Conservation (phyloP, 805 yeast genomes). For the Saturnispora kantuleensis region DNA sequence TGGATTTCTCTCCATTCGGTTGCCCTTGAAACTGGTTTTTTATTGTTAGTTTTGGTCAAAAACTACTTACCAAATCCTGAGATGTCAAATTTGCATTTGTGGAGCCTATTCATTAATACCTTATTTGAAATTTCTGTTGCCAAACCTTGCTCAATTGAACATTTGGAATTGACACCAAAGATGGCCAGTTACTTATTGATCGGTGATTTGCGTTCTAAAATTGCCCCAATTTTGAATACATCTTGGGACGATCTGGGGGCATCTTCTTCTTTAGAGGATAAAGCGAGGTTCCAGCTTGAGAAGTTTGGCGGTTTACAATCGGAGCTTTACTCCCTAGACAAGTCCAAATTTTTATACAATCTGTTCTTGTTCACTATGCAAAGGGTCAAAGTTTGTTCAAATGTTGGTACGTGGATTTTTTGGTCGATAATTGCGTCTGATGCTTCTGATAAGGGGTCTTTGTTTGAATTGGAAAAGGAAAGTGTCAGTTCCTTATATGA, state of each 20-base stretch:
- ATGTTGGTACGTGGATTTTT: slow-evolving; percentile 52
- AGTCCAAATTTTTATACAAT: slow-evolving; percentile 52
- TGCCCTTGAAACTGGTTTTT: slow-evolving; percentile 25
- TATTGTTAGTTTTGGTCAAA: slow-evolving; percentile 25
- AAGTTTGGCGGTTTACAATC: slow-evolving; percentile 65
- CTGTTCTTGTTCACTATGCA: slow-evolving; percentile 62
- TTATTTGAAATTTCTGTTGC: slow-evolving; percentile 50
- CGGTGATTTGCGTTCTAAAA: slow-evolving; percentile 50
- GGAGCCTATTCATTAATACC: slow-evolving; percentile 59
- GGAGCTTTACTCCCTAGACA: slow-evolving; percentile 44
- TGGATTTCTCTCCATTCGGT: slow-evolving; percentile 66
- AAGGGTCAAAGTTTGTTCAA: slow-evolving; percentile 48
- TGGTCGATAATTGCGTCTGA: slow-evolving; percentile 69
- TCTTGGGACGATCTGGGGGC: slow-evolving; percentile 73
- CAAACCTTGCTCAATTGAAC: slow-evolving; percentile 62
- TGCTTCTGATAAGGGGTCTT: slow-evolving; percentile 45
- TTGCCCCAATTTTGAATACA: slow-evolving; percentile 43
- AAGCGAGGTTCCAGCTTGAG: slow-evolving; percentile 46
- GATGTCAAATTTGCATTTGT: slow-evolving; percentile 31
- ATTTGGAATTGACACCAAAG: slow-evolving; percentile 61
- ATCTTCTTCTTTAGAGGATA: slow-evolving; percentile 46
- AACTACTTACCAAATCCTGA: slow-evolving; percentile 41
- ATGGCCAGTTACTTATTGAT: slow-evolving; percentile 58
- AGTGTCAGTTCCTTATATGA: slow-evolving; percentile 56
- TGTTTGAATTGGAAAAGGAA: slow-evolving; percentile 53